Evolutionary conservation across 2,329 filamentous ascomycete genomes (phyloP), one percentile per base, ranked within the genome.

Genomic region (Epichloe aotearoae): DNA sequence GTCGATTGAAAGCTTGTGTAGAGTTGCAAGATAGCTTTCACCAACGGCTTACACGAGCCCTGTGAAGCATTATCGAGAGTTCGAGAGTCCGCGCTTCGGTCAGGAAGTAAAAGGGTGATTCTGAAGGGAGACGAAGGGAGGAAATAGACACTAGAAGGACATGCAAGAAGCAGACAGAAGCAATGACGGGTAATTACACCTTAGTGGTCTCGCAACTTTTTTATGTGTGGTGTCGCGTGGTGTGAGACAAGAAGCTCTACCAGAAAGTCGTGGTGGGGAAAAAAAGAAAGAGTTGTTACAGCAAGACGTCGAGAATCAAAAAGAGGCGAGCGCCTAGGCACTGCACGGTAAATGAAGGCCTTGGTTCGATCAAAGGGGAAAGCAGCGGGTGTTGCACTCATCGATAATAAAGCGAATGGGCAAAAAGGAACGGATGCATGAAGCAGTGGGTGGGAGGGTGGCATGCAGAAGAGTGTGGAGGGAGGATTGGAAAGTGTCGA

Each of bases 51-150:
- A 51, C 38, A 50, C 42, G 20, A 44, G 54, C 48, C 48, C 50
- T 50, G 26, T 23, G 39, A 52, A 55, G 57, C 57, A 59, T 60
- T 49, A 51, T 58, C 52, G 38, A 19, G 40, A 44, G 36, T 33
- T 11, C 5, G 40, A 30, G 30, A 42, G 26, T 33, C 36, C 10
- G 30, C 26, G 26, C 4, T 46, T 12, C 14, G n/a, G 15, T 36
- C 26, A 19, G 19, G 41, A 41, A 42, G n/a, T 34, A 36, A 38
- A n/a, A 20, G 17, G 14, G 19, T 26, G 5, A 19, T 10, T 33
- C n/a, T 37, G 10, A 11, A 47, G 20, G n/a, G 36, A 38, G 19
- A 12, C 4, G 10, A 37, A 40, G 34, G 48, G 12, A 38, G 12
- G 34, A n/a, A 11, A 19, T 10, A 34, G 40, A 3, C 46, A 3